Evolutionary conservation across 208 protist species (phyloP), one percentile per base, ranked within the genome.

Genomic region (Leishmania amazonensis): DNA sequence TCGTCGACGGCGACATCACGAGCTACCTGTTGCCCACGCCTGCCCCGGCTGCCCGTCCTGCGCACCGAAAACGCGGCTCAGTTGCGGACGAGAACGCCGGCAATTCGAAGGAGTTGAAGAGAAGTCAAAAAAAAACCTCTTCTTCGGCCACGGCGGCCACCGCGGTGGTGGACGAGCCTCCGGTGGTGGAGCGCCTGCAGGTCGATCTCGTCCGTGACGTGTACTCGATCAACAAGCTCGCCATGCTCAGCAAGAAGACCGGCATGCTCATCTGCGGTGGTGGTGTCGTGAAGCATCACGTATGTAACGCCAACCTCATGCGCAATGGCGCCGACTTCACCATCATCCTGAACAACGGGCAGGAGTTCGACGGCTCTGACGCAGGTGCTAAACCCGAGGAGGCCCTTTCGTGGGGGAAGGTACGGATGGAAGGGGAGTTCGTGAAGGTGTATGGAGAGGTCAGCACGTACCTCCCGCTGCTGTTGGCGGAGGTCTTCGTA

Each of bases 301-400:
- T 99, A 54, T 99, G 96, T 85, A 99, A 99, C 85, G 99, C 99
- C 21, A 99, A 99, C 83, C 89, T 99, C 1, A 99, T 99, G 98
- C 96, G 99, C 60, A 99, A 99, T 87, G 99, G 99, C 49, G 99
- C 99, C 1, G 99, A 99, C 86, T 99, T 95, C 83, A 84, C 98
- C 28, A 98, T 99, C 3, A 99, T 98, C 78, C 83, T 99, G 58
- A 99, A 99, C 84, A 99, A 99, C 31, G 99, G 91, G 9, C 94
- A 98, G 79, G 96, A 99, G 86, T 99, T 99, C 86, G 99, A 99
- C 86, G 99, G 99, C 51, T 99, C 93, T 83, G 99, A 99, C 88
- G 91, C 96, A 13, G 99, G 99, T 51, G 99, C 99, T 3, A 88
- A 93, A 24, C 99, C 99, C 19, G 99, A 99, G 88, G 99, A 99